Conservation (phyloP, 73 alveolate genomes). For the Paramecium sonneborni region DNA sequence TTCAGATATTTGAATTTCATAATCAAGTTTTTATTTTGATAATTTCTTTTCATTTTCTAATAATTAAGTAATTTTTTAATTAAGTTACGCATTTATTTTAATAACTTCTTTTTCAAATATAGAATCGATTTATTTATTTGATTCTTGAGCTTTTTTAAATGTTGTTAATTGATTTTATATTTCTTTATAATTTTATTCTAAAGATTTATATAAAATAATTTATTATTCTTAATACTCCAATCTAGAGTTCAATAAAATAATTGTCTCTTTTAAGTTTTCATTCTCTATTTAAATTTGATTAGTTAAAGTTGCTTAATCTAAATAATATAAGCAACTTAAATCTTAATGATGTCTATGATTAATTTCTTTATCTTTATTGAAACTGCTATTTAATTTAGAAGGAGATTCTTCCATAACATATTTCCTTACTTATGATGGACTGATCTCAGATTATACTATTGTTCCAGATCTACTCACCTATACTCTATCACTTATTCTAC, state of each 20-base stretch:
- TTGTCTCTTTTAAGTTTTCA: neutral
- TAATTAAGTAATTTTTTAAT: neutral
- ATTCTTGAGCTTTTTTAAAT: neutral
- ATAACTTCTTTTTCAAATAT: neutral
- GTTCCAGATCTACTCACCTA: neutral
- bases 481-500: constrained; percentile 16
- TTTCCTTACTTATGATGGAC: neutral
- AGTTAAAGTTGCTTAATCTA: neutral
- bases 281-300: neutral
- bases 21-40: neutral
- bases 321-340: neutral
- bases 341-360: constrained; percentile 11
- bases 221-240: neutral
- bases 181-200: neutral
- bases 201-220: neutral
- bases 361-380: neutral
- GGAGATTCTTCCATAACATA: constrained; percentile 22
- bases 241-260: neutral
- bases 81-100: neutral
- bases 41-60: neutral
- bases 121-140: neutral
- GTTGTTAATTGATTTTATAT: neutral
- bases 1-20: neutral
- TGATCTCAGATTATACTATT: neutral
- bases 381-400: neutral